Evolutionary conservation across 2,329 filamentous ascomycete species (phyloP), one percentile per base, ranked within the genome.

Genomic region (Curvularia lunata): DNA sequence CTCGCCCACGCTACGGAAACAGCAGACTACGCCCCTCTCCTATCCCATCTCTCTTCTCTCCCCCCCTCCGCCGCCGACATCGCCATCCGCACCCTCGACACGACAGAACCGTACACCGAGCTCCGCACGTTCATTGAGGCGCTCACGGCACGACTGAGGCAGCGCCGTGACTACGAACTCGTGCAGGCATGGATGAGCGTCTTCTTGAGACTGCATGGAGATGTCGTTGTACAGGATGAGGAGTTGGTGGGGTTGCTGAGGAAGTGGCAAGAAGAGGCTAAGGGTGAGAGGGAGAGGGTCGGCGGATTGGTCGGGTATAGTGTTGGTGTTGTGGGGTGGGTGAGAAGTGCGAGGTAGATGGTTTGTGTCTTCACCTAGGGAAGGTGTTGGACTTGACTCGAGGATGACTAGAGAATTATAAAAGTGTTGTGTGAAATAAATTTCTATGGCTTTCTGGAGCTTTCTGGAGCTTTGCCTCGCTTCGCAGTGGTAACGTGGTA

Each of bases 141-240:
- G 1, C 78, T 99, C 54, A 96, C 91, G 0, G 83, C 81, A 52
- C 84, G 90, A 12, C 80, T 98, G 51, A 78, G 81, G 42, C 81
- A 86, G 49, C 87, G 88, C 63, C 86, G 85, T 47, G 95, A 98
- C 76, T 99, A 96, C 76, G 95, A 99, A 78, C 83, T 99, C 38
- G 90, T 92, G 16, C 93, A 98, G 77, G 92, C 92, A 0, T 99
- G 95, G 94, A 98, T 99, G 92, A 88, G 90, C 1, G 94, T 98
- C 1, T 96, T 98, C 71, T 75, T 99, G 58, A 86, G 88, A 47
- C 80, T 97, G 40, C 94, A 98, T 76, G 84, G 83, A 6, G 87
- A 89, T 59, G 78, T 83, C 16, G 79, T 90, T 13, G 75, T 79
- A 6, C 75, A 79, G 32, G 77, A 78, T 37, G 71, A 84, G 70